Conservation (phyloP, 1,139 yeast genomes). For the Saccharomyces hybrid region DNA sequence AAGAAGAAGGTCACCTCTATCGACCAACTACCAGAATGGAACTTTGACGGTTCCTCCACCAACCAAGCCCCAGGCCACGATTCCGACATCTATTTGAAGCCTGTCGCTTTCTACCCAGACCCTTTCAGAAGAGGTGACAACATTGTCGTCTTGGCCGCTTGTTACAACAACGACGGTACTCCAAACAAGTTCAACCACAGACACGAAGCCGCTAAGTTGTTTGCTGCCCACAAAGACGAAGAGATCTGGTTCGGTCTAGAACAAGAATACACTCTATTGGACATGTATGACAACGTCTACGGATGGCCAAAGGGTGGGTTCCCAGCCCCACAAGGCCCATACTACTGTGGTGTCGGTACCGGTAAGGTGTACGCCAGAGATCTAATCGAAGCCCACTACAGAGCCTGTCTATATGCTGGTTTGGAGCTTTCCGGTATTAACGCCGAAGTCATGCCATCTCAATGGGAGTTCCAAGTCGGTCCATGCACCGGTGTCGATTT, state of each 20-base stretch:
- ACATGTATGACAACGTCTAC: constrained; percentile 79
- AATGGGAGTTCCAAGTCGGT: constrained; percentile 99
- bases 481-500: constrained; percentile 90
- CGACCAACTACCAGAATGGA: constrained; percentile 96
- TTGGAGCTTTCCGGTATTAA: constrained; percentile 88
- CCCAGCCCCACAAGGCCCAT: constrained; percentile 99
- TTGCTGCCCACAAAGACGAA: constrained; percentile 84
- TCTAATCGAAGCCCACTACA: constrained; percentile 97
- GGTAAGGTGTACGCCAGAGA: constrained; percentile 98
- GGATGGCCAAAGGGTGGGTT: constrained; percentile 99
- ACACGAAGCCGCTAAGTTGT: constrained; percentile 92
- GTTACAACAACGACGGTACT: constrained; percentile 98
- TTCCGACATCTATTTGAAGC: constrained; percentile 90
- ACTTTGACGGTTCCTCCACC: constrained; percentile 97
- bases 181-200: constrained; percentile 98
- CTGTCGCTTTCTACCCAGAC: constrained; percentile 88
- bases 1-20: constrained; percentile 57
- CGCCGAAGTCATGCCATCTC: constrained; percentile 99
- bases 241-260: constrained; percentile 96
- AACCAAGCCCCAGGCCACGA: constrained; percentile 98
- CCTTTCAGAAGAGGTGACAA: constrained; percentile 98
- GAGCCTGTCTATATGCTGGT: constrained; percentile 94
- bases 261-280: constrained; percentile 96
- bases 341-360: constrained; percentile 99
- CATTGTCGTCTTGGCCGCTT: constrained; percentile 87